These are phyloP conservation scores for Xanthoconium purpureum DNA, from an alignment of 768 basidiomycete genomes.

Conservation along the genomic window DNA sequence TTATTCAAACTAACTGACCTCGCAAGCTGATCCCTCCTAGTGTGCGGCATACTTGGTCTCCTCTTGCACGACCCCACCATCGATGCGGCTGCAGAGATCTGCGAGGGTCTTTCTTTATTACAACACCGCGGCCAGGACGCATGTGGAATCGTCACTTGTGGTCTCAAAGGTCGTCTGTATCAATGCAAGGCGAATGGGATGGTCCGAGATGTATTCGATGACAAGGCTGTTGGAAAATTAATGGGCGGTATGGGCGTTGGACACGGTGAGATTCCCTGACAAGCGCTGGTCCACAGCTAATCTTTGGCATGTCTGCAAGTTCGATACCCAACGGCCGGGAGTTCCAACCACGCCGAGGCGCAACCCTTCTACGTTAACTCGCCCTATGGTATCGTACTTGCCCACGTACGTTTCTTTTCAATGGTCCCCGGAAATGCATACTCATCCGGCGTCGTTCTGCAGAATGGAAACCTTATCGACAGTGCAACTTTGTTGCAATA, in stretches of 20 bases:
- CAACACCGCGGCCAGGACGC: constrained; percentile 99
- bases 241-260: constrained; percentile 97
- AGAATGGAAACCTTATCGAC: constrained; percentile 99
- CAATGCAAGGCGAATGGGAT: constrained; percentile 99
- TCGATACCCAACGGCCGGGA: constrained; percentile 96
- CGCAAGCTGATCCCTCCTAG: constrained; percentile 28
- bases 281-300: constrained; percentile 4
- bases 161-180: constrained; percentile 89
- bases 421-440: background rate
- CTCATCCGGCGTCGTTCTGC: constrained; percentile 7
- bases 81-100: constrained; percentile 84
- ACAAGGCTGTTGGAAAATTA: constrained; percentile 67
- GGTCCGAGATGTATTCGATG: constrained; percentile 96
- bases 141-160: constrained; percentile 95
- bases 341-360: constrained; percentile 94
- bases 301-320: constrained; percentile 46
- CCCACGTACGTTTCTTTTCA: constrained; percentile 64
- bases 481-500: constrained; percentile 80
- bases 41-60: constrained; percentile 94
- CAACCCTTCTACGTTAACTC: constrained; percentile 99
- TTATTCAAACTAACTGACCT: background rate
- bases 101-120: constrained; percentile 90
- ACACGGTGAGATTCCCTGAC: constrained; percentile 61
- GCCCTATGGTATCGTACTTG: constrained; percentile 98
- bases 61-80: constrained; percentile 73